These are phyloP conservation scores for Naegleria fowleri DNA, from an alignment of 208 protist genomes.

Conservation along the genomic window DNA sequence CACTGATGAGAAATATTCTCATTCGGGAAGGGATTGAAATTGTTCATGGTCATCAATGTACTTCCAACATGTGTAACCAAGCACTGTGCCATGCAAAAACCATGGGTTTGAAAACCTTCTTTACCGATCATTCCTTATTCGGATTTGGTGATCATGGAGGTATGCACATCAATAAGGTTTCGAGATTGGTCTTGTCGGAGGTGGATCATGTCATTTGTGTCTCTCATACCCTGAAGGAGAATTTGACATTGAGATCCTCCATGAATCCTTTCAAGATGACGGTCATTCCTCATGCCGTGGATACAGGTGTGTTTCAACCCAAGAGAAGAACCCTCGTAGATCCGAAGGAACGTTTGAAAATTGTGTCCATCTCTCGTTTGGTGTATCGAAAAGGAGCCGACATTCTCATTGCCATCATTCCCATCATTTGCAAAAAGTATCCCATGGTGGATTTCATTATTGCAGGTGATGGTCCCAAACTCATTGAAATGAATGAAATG, in stretches of 20 bases:
- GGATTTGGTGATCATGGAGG: constrained; percentile 88
- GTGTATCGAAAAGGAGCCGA: constrained; percentile 95
- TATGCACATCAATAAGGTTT: constrained; percentile 93
- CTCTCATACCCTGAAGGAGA: constrained; percentile 95
- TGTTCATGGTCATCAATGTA: constrained; percentile 93
- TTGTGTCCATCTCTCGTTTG: constrained; percentile 89
- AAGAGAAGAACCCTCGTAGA: too few species aligned
- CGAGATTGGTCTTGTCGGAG: constrained; percentile 85
- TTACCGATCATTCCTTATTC: constrained; percentile 98
- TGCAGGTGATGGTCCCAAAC: constrained; percentile 92
- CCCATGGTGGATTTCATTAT: constrained; percentile 89
- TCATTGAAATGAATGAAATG: constrained; percentile 91
- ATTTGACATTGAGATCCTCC: constrained; percentile 87
- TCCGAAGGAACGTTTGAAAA: constrained; percentile 56
- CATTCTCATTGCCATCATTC: constrained; percentile 90
- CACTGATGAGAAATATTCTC: constrained; percentile 84
- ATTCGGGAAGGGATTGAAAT: constrained; percentile 90
- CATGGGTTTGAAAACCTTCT: constrained; percentile 88
- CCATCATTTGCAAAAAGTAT: constrained; percentile 81
- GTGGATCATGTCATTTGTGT: constrained; percentile 95
- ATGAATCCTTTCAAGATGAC: constrained; percentile 77
- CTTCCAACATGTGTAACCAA: constrained; percentile 89
- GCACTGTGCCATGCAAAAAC: constrained; percentile 84
- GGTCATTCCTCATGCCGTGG: constrained; percentile 96
- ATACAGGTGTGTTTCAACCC: constrained; percentile 70